A percentile compares a stretch with the other conserved stretches of the same genome.
phyloP scores from a whole-genome alignment of 2,329 filamentous ascomycete genomes.

The Mollisia scopiformis region DNA sequence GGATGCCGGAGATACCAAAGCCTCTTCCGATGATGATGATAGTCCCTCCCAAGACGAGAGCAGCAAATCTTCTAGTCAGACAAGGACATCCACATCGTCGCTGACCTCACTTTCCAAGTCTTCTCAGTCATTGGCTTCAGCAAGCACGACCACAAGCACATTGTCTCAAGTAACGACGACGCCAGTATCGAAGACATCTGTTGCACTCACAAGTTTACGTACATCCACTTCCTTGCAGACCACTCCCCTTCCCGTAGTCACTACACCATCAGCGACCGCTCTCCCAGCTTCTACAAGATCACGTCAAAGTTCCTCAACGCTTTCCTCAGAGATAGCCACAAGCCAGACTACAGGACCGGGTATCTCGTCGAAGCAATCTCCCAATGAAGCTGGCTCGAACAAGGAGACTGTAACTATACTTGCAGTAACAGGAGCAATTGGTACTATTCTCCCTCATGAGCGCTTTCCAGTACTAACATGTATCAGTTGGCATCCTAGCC shows the following conservation, averaged over 20 bases:
- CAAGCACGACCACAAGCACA: not conserved
- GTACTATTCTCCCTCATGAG: not conserved
- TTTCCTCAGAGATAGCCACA: not conserved
- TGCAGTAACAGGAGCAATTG: not conserved
- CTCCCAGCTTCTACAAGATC: not conserved
- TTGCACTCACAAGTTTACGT: not conserved
- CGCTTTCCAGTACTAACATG: not conserved
- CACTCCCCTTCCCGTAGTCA: too few species aligned
- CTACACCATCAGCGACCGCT: not conserved
- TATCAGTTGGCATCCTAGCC: not conserved
- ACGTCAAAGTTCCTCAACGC: not conserved
- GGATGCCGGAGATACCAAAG: not conserved
- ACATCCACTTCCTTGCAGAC: not conserved
- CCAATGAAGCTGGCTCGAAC: not conserved
- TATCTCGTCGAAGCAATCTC: not conserved
- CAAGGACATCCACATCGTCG: not conserved
- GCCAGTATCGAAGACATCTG: not conserved
- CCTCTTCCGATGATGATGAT: not conserved
- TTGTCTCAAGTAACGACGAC: not conserved
- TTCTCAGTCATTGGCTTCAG: not conserved
- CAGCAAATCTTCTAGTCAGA: not conserved
- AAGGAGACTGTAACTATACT: not conserved
- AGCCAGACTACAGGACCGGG: not conserved
- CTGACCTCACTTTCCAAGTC: not conserved
- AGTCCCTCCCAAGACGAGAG: not conserved